A percentile compares a stretch with the other conserved stretches of the same genome.
phyloP scores from a whole-genome alignment of 202 grass and related monocot genomes.

The Schoenoplectus triqueter region DNA sequence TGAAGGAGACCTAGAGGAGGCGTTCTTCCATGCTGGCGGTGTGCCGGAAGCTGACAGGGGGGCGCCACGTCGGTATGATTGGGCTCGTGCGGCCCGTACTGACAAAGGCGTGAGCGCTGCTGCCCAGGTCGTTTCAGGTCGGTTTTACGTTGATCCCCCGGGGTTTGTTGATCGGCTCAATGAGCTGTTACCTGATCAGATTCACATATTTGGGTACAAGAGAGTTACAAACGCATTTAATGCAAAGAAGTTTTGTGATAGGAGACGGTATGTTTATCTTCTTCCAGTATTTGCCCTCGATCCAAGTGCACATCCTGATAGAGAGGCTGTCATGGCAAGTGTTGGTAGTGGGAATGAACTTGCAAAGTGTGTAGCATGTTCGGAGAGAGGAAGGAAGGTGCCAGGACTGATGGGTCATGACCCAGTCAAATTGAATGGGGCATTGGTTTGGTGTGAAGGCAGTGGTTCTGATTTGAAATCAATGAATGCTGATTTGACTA shows the following conservation, averaged over 20 bases:
- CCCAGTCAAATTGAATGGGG: slow-evolving; percentile 36
- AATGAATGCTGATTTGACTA: slow-evolving; percentile 28
- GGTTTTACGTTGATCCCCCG: slow-evolving; percentile 77
- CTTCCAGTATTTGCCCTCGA: slow-evolving; percentile 84
- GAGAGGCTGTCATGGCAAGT: slow-evolving; percentile 81
- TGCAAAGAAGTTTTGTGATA: slow-evolving; percentile 96
- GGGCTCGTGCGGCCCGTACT: slow-evolving; percentile 80
- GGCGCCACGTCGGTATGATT: slow-evolving; percentile 64
- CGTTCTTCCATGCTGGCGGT: slow-evolving; percentile 70
- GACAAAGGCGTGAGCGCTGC: slow-evolving; percentile 90
- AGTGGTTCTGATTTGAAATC: slow-evolving; percentile 24
- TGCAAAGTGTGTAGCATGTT: slow-evolving; percentile 74
- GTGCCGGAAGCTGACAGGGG: slow-evolving; percentile 63
- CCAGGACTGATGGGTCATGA: slow-evolving; percentile 64
- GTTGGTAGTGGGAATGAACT: slow-evolving; percentile 69
- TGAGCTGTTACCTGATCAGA: slow-evolving; percentile 65
- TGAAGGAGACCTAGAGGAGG: slow-evolving; percentile 95
- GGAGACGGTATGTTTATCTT: slow-evolving; percentile 83
- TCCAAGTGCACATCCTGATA: slow-evolving; percentile 67
- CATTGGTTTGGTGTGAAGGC: slow-evolving; percentile 22
- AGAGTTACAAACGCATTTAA: slow-evolving; percentile 83
- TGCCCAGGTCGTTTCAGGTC: slow-evolving; percentile 82
- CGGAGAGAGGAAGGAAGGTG: slow-evolving; percentile 85
- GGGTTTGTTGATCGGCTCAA: slow-evolving; percentile 75
- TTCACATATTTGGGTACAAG: slow-evolving; percentile 75